Percentiles rank a stretch among this genome's conserved stretches.
Evolutionary conservation across 345 rosid genomes (phyloP).

Genomic region (Linum usitatissimum): DNA sequence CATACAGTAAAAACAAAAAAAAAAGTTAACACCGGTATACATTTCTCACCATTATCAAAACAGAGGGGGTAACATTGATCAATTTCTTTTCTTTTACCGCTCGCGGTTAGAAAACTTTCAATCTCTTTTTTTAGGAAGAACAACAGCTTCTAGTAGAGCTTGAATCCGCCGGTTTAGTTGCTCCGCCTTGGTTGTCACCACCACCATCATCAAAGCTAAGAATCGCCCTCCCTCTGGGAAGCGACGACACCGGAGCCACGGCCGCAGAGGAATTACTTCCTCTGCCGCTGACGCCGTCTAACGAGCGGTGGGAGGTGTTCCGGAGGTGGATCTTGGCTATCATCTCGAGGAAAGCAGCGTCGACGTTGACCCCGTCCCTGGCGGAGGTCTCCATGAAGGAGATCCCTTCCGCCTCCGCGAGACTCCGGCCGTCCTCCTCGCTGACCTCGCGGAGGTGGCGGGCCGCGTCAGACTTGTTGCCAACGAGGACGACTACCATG

Average conservation of each 20-base stretch:
- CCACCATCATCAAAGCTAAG: neutral
- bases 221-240: neutral
- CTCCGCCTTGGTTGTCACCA: neutral
- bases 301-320: neutral
- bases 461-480: conserved; percentile 53
- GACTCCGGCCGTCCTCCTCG: conserved; percentile 43
- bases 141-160: neutral
- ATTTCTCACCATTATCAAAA: no score
- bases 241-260: neutral
- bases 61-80: no score
- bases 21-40: no score
- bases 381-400: conserved; percentile 82
- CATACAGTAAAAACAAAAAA: no score
- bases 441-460: conserved; percentile 35
- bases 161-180: neutral
- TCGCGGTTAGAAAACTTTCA: no score
- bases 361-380: conserved; percentile 54
- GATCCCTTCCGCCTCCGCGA: conserved; percentile 51
- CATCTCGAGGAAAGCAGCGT: conserved; percentile 61
- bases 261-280: neutral
- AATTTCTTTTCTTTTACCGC: no score
- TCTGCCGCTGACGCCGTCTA: neutral
- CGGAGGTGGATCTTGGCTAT: conserved; percentile 36
- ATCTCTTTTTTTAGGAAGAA: no score
- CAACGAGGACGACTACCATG: conserved; percentile 60